Evolutionary conservation across 305 asterid species (phyloP).

Genomic region (Stenogyne calaminthoides): DNA sequence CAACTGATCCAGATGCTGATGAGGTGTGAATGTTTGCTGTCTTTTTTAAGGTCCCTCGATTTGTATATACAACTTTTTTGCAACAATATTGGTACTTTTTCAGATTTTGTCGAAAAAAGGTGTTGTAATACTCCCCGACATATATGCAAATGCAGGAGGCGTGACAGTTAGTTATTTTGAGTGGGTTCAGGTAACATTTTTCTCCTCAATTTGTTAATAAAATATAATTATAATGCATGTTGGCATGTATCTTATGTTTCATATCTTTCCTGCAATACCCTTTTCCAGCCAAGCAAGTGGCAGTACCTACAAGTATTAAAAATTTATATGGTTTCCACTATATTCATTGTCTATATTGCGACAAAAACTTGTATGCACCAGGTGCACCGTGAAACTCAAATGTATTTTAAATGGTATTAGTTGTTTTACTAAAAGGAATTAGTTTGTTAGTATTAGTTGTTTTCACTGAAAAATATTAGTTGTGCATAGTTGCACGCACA

Average conservation of each 20-base stretch:
- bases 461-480: too few relatives aligned
- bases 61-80: background rate
- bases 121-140: constrained; percentile 80
- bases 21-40: constrained; percentile 49
- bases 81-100: constrained; percentile 13
- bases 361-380: too few relatives aligned
- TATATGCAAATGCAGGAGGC: constrained; percentile 94
- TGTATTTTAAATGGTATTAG: too few relatives aligned
- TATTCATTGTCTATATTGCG: background rate
- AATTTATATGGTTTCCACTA: background rate
- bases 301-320: background rate
- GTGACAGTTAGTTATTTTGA: constrained; percentile 97
- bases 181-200: constrained; percentile 88
- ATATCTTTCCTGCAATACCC: background rate
- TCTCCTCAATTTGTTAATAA: background rate
- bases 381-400: too few relatives aligned
- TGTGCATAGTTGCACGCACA: too few relatives aligned
- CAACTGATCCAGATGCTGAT: constrained; percentile 94
- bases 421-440: too few relatives aligned
- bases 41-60: constrained; percentile 6
- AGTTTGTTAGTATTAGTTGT: too few relatives aligned
- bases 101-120: constrained; percentile 91
- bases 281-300: background rate
- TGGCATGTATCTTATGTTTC: background rate
- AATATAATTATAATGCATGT: background rate